These are phyloP conservation scores for Calonectria henricotiae DNA, from an alignment of 2,329 filamentous ascomycete species.

Conservation along the genomic window DNA sequence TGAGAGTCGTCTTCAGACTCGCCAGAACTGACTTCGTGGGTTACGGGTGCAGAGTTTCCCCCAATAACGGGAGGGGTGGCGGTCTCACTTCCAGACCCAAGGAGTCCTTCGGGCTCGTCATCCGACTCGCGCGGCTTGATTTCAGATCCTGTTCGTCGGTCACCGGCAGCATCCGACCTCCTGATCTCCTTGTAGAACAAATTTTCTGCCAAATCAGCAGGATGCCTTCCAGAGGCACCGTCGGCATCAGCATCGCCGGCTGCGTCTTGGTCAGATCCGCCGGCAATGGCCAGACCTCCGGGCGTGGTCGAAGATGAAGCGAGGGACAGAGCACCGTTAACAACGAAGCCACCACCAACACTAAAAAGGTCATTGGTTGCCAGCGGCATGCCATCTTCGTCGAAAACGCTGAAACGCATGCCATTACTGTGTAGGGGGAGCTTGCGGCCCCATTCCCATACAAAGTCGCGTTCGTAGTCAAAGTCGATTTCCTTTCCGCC, in stretches of 20 bases:
- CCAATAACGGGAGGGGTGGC: constrained; percentile 15
- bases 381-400: constrained; percentile 64
- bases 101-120: constrained; percentile 35
- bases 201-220: constrained; percentile 68
- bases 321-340: constrained; percentile 67
- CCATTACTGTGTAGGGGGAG: constrained; percentile 69
- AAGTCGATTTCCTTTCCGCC: constrained; percentile 66
- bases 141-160: constrained; percentile 64
- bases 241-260: constrained; percentile 37
- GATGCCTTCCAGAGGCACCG: constrained; percentile 54
- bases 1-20: constrained; percentile 46
- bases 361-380: constrained; percentile 69
- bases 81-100: constrained; percentile 27
- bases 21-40: constrained; percentile 30
- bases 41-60: constrained; percentile 33
- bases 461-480: constrained; percentile 66
- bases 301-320: constrained; percentile 51
- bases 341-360: constrained; percentile 69
- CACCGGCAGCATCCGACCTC: constrained; percentile 64
- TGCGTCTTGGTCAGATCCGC: constrained; percentile 2
- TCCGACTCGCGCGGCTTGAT: constrained; percentile 57
- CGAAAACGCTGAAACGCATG: constrained; percentile 69
- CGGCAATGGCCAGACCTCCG: constrained; percentile 21
- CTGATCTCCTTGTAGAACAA: constrained; percentile 69
- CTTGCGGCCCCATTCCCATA: constrained; percentile 69